A percentile compares a stretch with the other conserved stretches of the same genome.
Conservation (phyloP, 2,329 filamentous ascomycete genomes). For the Cordyceps cateniannulata region DNA sequence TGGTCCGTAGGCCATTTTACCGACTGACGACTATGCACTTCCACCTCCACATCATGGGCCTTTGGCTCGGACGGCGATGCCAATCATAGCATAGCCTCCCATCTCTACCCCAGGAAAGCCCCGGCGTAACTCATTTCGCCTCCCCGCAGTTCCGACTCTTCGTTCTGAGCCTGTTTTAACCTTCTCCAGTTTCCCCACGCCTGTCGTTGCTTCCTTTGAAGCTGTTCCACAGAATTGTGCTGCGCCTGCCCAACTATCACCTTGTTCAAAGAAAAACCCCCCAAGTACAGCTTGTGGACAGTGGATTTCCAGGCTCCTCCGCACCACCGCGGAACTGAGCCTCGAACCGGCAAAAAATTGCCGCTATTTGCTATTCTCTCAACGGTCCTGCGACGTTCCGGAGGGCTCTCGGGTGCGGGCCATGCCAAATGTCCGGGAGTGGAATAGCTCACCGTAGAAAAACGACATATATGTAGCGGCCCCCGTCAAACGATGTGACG, state of each 20-base stretch:
- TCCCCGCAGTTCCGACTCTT: too few species aligned
- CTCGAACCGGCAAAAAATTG: slow-evolving; percentile 10
- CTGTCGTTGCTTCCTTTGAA: background rate
- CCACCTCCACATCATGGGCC: background rate
- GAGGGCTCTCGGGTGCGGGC: background rate
- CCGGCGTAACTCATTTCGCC: background rate
- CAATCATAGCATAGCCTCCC: background rate
- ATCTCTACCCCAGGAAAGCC: background rate
- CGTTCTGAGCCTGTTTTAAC: background rate
- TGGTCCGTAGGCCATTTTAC: background rate
- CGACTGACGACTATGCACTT: background rate
- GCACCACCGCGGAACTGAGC: background rate
- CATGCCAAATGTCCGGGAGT: background rate
- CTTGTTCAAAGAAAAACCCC: too few species aligned
- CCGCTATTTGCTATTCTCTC: background rate
- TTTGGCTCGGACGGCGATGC: background rate
- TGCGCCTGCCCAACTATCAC: too few species aligned
- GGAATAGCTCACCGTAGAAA: background rate
- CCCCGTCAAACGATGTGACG: background rate
- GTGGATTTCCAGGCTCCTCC: slow-evolving; percentile 1
- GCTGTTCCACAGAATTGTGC: too few species aligned
- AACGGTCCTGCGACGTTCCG: too few species aligned
- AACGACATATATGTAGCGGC: background rate
- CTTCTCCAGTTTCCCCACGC: background rate
- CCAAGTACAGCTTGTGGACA: background rate